phyloP scores from a whole-genome alignment of 305 asterid species.

The Fraxinus latifolia region DNA sequence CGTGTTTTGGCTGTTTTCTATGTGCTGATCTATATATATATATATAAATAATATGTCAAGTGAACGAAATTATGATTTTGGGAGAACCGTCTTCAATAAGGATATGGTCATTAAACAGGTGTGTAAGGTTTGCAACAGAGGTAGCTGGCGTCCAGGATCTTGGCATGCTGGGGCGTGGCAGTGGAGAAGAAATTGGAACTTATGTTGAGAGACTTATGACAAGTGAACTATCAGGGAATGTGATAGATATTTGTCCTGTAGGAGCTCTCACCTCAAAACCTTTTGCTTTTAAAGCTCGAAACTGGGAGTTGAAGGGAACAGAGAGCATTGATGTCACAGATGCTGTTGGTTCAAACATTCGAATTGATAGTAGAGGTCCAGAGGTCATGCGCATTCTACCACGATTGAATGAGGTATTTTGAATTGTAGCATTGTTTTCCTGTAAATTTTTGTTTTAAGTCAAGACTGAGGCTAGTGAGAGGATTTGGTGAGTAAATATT shows the following conservation, averaged over 20 bases:
- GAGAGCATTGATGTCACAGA: slow-evolving; percentile 97
- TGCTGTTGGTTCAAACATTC: slow-evolving; percentile 97
- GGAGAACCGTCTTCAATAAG: slow-evolving; percentile 17
- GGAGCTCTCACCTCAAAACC: slow-evolving; percentile 99
- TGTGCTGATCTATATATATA: neutral
- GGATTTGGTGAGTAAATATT: slow-evolving; percentile 7
- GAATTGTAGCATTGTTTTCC: neutral
- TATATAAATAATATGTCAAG: neutral
- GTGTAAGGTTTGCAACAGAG: slow-evolving; percentile 95
- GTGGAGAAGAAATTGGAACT: slow-evolving; percentile 99
- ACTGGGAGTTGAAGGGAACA: slow-evolving; percentile 96
- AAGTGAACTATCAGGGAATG: slow-evolving; percentile 97
- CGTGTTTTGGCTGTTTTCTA: neutral
- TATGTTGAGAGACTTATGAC: slow-evolving; percentile 94
- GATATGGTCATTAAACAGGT: slow-evolving; percentile 48
- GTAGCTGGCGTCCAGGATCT: slow-evolving; percentile 95
- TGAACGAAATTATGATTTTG: neutral
- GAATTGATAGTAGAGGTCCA: slow-evolving; percentile 97
- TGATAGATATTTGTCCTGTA: slow-evolving; percentile 96
- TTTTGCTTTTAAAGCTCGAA: slow-evolving; percentile 97
- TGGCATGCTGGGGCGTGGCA: slow-evolving; percentile 97
- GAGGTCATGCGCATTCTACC: slow-evolving; percentile 94
- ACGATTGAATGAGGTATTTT: slow-evolving; percentile 79
- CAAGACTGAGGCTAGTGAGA: neutral
- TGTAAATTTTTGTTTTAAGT: neutral